Evolutionary conservation across 2,329 filamentous ascomycete species (phyloP).

Genomic region (Xylariales sp.): DNA sequence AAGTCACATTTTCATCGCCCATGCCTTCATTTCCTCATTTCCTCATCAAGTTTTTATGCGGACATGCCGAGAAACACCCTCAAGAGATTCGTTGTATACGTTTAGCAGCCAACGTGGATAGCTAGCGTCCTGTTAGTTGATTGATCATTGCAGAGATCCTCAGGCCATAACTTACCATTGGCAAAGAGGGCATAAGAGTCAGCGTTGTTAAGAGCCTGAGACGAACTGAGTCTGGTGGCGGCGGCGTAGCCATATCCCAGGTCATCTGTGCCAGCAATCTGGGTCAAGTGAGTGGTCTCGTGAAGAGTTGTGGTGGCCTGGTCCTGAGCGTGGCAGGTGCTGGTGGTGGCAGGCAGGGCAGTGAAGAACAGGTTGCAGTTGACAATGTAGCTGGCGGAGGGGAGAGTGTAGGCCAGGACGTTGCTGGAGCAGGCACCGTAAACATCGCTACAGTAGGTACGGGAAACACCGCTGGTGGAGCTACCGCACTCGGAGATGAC

Average conservation of each 20-base stretch:
- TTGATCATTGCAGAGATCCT: neutral
- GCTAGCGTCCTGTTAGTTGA: slow-evolving; percentile 41
- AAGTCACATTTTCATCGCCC: slow-evolving; percentile 13
- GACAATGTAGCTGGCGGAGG: slow-evolving; percentile 64
- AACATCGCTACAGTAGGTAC: slow-evolving; percentile 69
- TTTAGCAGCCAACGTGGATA: slow-evolving; percentile 55
- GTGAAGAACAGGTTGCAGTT: slow-evolving; percentile 72
- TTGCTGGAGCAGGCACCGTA: slow-evolving; percentile 62
- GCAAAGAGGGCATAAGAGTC: slow-evolving; percentile 65
- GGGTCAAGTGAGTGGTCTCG: slow-evolving; percentile 72
- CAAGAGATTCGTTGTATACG: neutral
- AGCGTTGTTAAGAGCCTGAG: slow-evolving; percentile 70
- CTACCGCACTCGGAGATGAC: slow-evolving; percentile 68
- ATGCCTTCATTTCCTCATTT: slow-evolving; percentile 15
- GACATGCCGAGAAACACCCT: neutral
- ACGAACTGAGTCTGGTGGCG: slow-evolving; percentile 59
- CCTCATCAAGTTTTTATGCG: slow-evolving; percentile 7
- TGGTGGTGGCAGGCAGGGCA: slow-evolving; percentile 60
- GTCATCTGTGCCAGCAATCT: slow-evolving; percentile 68
- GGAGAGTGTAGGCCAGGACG: slow-evolving; percentile 72
- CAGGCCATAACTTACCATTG: slow-evolving; percentile 52
- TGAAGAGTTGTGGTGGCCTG: slow-evolving; percentile 74
- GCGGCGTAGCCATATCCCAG: slow-evolving; percentile 66
- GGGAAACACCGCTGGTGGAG: slow-evolving; percentile 59
- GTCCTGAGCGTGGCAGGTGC: slow-evolving; percentile 71